A percentile compares a stretch with the other conserved stretches of the same genome.
These are phyloP conservation scores for Testicularia cyperi DNA, from an alignment of 1,284 basidiomycete genomes.

Conservation along the genomic window DNA sequence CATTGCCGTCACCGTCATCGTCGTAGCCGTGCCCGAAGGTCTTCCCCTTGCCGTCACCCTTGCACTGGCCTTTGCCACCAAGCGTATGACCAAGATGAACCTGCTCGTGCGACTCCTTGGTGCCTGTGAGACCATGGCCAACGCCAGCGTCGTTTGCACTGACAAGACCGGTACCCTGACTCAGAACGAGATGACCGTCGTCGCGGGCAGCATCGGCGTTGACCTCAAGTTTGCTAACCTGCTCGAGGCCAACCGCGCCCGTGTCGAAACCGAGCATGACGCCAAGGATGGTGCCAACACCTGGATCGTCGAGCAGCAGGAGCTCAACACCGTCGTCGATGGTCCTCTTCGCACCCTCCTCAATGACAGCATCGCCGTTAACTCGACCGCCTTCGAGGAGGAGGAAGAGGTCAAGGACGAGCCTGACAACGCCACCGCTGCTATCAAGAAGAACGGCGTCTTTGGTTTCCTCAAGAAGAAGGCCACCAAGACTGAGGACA, in stretches of 20 bases:
- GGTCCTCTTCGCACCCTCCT: slow-evolving; percentile 71
- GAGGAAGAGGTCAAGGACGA: slow-evolving; percentile 62
- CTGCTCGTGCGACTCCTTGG: slow-evolving; percentile 91
- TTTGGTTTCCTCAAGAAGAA: slow-evolving; percentile 20
- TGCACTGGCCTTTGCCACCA: slow-evolving; percentile 93
- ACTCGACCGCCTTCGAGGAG: slow-evolving; percentile 82
- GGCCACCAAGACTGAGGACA: slow-evolving; percentile 15
- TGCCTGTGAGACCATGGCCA: slow-evolving; percentile 98
- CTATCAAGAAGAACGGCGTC: slow-evolving; percentile 28
- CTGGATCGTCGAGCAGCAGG: slow-evolving; percentile 81
- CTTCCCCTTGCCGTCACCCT: slow-evolving; percentile 93
- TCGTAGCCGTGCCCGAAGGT: slow-evolving; percentile 96
- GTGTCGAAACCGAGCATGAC: slow-evolving; percentile 70
- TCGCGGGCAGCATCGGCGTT: slow-evolving; percentile 89
- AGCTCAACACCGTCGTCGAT: slow-evolving; percentile 64
- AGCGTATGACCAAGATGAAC: slow-evolving; percentile 92
- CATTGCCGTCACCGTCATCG: slow-evolving; percentile 89
- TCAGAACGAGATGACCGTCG: slow-evolving; percentile 91
- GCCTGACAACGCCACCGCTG: slow-evolving; percentile 8
- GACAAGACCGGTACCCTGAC: slow-evolving; percentile 86
- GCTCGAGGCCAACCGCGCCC: slow-evolving; percentile 73
- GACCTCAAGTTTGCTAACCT: slow-evolving; percentile 87
- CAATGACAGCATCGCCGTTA: slow-evolving; percentile 84
- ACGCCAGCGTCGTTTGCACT: slow-evolving; percentile 92
- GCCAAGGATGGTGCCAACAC: slow-evolving; percentile 63